Evolutionary conservation across 345 rosid genomes (phyloP), one percentile per base, ranked within the genome.

Genomic region (Gossypium longicalyx): DNA sequence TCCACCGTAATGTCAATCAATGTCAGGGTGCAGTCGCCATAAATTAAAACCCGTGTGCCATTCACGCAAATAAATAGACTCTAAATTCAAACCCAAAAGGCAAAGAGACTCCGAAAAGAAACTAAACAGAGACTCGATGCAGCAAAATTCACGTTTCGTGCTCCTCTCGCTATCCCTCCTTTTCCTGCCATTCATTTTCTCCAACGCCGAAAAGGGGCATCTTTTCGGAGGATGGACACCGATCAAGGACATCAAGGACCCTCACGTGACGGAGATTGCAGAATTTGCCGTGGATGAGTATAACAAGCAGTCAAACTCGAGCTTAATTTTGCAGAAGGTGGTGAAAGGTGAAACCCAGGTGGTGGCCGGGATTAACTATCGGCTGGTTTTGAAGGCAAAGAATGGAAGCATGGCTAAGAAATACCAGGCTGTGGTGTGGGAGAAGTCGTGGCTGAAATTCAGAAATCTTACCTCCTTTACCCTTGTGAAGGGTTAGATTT

Each of bases 341-440:
- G 80, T 80, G 9, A 41, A 63, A 22, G 94, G 93, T 43, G 85
- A 83, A 67, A 10, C 25, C 1, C 88, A 92, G 82, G 85, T 86
- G 27, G 90, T 90, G 2, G 4, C 82, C 0, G 97, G 94, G 2
- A 80, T 0, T 1, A 90, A 85, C 44, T 92, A 92, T 57, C 71
- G 79, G 77, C 87, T 92, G 29, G 71, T 43, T 22, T 19, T 88
- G 64, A 76, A 72, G 23, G 89, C 77, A 5, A 79, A 75, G 77
- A 61, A 20, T 65, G 76, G 71, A 2, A 64, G 52, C 19, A 23
- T 10, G n/a, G 17, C 25, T 2, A 76, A 59, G 74, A 73, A 70
- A 0, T 88, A 84, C 69, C 74, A 85, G 62, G 92, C 94, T 1
- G 72, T 87, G 15, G 97, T 89, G 15, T 77, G 83, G 74, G 93